These are phyloP conservation scores for Amanita exitialis DNA, from an alignment of 768 basidiomycete species.

Conservation along the genomic window DNA sequence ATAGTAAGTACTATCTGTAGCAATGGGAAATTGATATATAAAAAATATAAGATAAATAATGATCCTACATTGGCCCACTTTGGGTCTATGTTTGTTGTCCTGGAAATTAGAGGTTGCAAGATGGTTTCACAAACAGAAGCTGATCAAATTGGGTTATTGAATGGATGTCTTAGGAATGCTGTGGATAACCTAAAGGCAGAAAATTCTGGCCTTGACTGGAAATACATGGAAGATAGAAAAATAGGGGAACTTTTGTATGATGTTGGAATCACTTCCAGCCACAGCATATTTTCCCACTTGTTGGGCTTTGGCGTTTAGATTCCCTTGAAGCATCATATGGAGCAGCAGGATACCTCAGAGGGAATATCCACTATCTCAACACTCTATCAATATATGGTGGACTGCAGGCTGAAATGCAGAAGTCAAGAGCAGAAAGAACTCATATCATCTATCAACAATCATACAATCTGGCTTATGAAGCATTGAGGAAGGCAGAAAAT, in stretches of 20 bases:
- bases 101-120: conserved; percentile 13
- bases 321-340: conserved; percentile 12
- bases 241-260: not conserved
- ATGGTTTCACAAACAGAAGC: not conserved
- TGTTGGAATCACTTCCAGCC: not conserved
- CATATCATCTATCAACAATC: not conserved
- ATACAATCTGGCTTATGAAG: not conserved
- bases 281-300: conserved; percentile 3
- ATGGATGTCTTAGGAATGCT: too few species aligned
- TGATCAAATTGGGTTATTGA: not conserved
- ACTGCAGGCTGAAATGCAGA: conserved; percentile 10
- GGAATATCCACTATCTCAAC: conserved; percentile 10
- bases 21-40: not conserved
- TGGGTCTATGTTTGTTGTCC: conserved; percentile 13
- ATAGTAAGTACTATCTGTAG: not conserved
- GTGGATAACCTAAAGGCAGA: not conserved
- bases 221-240: not conserved
- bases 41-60: not conserved
- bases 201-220: not conserved
- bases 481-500: not conserved
- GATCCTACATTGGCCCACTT: conserved; percentile 4
- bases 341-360: too few species aligned
- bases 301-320: conserved; percentile 13
- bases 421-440: not conserved
- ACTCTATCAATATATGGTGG: conserved; percentile 11